Evolutionary conservation across 2,329 filamentous ascomycete species (phyloP), one percentile per base, ranked within the genome.

Genomic region (Phyllachora maydis): DNA sequence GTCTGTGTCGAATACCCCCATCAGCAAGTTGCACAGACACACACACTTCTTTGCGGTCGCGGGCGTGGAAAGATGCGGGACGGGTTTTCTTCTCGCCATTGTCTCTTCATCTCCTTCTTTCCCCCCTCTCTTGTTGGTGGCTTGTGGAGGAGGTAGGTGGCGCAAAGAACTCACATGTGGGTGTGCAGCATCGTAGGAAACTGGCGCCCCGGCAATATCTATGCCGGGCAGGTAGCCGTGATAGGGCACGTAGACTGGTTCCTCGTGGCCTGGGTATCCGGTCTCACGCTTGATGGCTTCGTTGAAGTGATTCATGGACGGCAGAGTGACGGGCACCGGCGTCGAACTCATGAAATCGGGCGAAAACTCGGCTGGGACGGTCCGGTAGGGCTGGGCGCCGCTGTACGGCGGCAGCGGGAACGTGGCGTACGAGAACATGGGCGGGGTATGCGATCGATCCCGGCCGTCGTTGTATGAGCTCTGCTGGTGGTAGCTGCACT

Each of bases 161-260:
- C 51, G 52, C 40, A 45, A 54, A 45, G 52, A 52, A 70, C 67
- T 73, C 71, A 82, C 75, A 65, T 77, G 72, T 59, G 71, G 65
- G 49, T 65, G 63, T 46, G 65, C 64, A 36, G 68, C 55, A 43
- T 74, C 65, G 54, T 77, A 79, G 14, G 62, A 54, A 35, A 64
- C 57, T 28, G 56, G 51, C 28, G 55, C 31, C 12, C 26, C 35
- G 27, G 29, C 58, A 35, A 74, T 61, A 36, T 76, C 70, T 41
- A 77, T 62, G 23, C 59, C 56, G 28, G 62, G 55, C 45, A 74
- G 57, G 36, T 68, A 71, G 34, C 58, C 54, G 32, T 23, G 26
- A 44, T 78, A 79, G 49, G 54, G 62, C 50, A 76, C 64, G 46
- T 70, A 75, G 5, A 75, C 57, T 26, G 63, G 54, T 22, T 62